phyloP scores from a whole-genome alignment of 495 filamentous ascomycete species.

The Penicillium turbatum region DNA sequence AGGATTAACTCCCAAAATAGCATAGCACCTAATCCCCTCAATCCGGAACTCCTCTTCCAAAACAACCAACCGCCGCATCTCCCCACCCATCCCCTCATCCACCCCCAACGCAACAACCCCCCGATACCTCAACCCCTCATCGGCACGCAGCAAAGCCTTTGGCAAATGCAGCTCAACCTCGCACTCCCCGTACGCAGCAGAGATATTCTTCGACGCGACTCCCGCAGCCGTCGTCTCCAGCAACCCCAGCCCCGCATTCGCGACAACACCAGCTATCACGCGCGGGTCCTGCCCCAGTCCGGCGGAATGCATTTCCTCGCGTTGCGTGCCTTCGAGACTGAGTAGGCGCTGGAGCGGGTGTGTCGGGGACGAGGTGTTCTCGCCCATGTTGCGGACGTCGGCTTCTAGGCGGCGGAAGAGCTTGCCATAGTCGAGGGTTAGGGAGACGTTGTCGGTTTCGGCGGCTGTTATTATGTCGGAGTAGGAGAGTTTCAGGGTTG shows the following conservation, averaged over 20 bases:
- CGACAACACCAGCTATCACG: constrained; percentile 36
- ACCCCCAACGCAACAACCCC: constrained; percentile 36
- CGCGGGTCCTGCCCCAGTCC: constrained; percentile 36
- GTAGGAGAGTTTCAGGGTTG: constrained; percentile 42
- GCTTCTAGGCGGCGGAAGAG: constrained; percentile 43
- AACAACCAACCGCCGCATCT: constrained; percentile 30
- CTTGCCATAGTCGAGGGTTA: constrained; percentile 47
- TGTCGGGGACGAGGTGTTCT: constrained; percentile 17
- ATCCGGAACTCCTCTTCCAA: constrained; percentile 45
- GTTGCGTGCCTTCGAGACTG: constrained; percentile 31
- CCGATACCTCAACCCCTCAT: constrained; percentile 40
- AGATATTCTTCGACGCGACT: constrained; percentile 22
- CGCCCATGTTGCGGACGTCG: constrained; percentile 32
- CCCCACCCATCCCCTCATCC: constrained; percentile 8
- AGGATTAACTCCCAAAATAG: constrained; percentile 54
- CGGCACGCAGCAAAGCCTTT: constrained; percentile 41
- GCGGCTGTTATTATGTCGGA: constrained; percentile 42
- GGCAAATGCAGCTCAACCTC: constrained; percentile 41
- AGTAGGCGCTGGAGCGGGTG: constrained; percentile 26
- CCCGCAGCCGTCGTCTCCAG: constrained; percentile 40
- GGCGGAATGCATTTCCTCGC: constrained; percentile 30
- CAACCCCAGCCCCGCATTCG: constrained; percentile 36
- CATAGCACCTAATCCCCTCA: constrained; percentile 43
- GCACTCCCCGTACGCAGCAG: constrained; percentile 34
- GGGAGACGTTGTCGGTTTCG: constrained; percentile 41